Evolutionary conservation across 495 filamentous ascomycete species (phyloP).

Genomic region (Collariella sp.): DNA sequence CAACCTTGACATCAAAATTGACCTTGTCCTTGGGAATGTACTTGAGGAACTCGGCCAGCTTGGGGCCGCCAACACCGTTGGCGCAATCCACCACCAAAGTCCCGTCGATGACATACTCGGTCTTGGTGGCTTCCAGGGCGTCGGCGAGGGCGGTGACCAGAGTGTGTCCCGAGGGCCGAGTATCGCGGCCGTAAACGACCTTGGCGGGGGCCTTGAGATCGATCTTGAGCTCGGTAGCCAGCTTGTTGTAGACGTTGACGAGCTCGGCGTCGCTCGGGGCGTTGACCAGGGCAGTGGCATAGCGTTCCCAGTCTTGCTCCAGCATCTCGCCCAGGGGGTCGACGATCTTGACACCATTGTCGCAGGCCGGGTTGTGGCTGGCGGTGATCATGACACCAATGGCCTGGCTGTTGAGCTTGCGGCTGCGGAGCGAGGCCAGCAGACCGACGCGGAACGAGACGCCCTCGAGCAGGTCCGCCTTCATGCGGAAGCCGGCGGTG

Average conservation of each 20-base stretch:
- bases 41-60: conserved; percentile 80
- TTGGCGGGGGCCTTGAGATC: conserved; percentile 60
- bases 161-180: conserved; percentile 77
- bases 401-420: conserved; percentile 75
- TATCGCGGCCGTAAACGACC: conserved; percentile 88
- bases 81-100: conserved; percentile 84
- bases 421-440: conserved; percentile 81
- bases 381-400: conserved; percentile 99
- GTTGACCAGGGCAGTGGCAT: conserved; percentile 84
- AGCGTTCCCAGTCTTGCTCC: conserved; percentile 83
- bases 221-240: conserved; percentile 65
- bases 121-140: conserved; percentile 64
- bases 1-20: conserved; percentile 68
- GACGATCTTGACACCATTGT: conserved; percentile 97
- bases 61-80: conserved; percentile 92
- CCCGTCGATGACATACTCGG: conserved; percentile 57
- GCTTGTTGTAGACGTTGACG: conserved; percentile 60
- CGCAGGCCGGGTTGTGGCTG: conserved; percentile 91
- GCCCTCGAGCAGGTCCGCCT: conserved; percentile 66
- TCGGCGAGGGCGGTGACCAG: conserved; percentile 69
- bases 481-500: conserved; percentile 71
- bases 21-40: conserved; percentile 59
- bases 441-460: conserved; percentile 87
- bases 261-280: conserved; percentile 64
- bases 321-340: conserved; percentile 98